Evolutionary conservation across 78 protist genomes (phyloP).

Genomic region (slime mould (Dictyostelium discoideum)): dicty_2.7 NC_007088.5:1933501-1934000

Average conservation of each 20-base stretch:
- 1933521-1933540: conserved; percentile 43
- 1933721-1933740: neutral
- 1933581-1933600: conserved; percentile 14
- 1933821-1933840: neutral
- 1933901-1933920: neutral
- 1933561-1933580: conserved; percentile 41
- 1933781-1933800: conserved; percentile 70
- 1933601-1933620: conserved; percentile 62
- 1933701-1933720: conserved; percentile 61
- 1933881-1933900: neutral
- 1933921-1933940: neutral
- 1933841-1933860: neutral
- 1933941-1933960: neutral
- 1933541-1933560: conserved; percentile 53
- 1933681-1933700: conserved; percentile 71
- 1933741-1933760: conserved; percentile 62
- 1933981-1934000: conserved; percentile 42
- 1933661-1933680: conserved; percentile 77
- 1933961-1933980: neutral
- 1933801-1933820: neutral
- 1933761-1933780: conserved; percentile 59
- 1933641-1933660: conserved; percentile 56
- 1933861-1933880: neutral
- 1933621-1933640: conserved; percentile 59
- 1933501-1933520: neutral